Base-by-base conservation (phyloP, 768 basidiomycete species). In the Mycena chlorophos region DNA sequence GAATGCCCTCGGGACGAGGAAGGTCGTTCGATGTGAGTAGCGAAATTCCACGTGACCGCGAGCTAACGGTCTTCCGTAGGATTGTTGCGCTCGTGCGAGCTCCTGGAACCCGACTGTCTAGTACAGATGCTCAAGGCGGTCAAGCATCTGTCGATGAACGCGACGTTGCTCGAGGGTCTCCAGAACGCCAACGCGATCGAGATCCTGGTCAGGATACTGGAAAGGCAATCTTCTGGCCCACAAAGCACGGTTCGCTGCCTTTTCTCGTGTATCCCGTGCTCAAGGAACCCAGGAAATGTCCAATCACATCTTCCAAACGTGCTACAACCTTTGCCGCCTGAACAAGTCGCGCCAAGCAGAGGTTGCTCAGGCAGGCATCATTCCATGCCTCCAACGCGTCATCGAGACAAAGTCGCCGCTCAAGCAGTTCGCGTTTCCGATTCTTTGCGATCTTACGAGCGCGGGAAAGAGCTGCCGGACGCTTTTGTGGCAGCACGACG, bases 171-270 rank as follows among this genome's bases (percentile, higher is more conserved):
- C 23, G 95, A 98, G 60, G 90, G 95, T 0, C 77, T 99, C 8
- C 96, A 98, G 71, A 97, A 98, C 57, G 94, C 95, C 17, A 97
- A 98, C 62, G 88, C 91, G 1, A 87, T 98, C 52, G 94, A 97
- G 67, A 87, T 92, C 43, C 78, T 99, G n/a, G 86, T 94, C 34
- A 82, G 81, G 23, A 84, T 96, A 14, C 75, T 98, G 39, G 91
- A 90, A 22, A 88, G 91, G 65, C 87, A 92, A 62, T 83, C 85
- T 28, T 78, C 85, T 10, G 88, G 92, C n/a, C n/a, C n/a, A n/a
- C n/a, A n/a, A n/a, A n/a, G n/a, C n/a, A n/a, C n/a, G n/a, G n/a
- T n/a, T n/a, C n/a, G n/a, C n/a, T n/a, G n/a, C n/a, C n/a, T n/a
- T n/a, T n/a, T n/a, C n/a, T n/a, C n/a, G n/a, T n/a, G n/a, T n/a